Conservation (phyloP, 1,284 basidiomycete species). For the Rhodotorula sp. region DNA sequence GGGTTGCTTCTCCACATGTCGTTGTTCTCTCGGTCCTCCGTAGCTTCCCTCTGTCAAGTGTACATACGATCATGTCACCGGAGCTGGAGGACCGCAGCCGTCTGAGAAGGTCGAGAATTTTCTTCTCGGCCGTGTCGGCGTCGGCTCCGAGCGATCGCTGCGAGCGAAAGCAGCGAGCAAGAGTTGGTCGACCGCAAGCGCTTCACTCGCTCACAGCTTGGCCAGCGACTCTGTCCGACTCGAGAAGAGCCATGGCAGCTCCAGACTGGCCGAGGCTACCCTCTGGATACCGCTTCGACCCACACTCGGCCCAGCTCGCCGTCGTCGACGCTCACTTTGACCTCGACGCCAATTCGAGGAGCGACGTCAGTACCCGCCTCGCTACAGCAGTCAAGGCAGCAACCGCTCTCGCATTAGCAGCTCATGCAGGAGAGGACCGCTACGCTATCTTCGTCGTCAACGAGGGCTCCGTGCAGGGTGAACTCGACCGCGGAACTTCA, state of each 20-base stretch:
- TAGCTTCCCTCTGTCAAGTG: too few species aligned
- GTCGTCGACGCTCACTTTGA: background rate
- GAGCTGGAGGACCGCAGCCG: too few species aligned
- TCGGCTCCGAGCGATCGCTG: too few species aligned
- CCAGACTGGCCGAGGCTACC: constrained; percentile 34
- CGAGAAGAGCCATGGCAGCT: background rate
- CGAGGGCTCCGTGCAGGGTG: constrained; percentile 5
- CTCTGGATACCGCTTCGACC: constrained; percentile 16
- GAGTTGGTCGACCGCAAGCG: too few species aligned
- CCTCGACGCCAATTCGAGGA: background rate
- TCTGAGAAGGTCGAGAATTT: too few species aligned
- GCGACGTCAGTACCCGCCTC: background rate
- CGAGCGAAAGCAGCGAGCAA: too few species aligned
- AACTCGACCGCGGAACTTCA: background rate
- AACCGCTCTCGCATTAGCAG: constrained; percentile 16
- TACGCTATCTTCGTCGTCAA: constrained; percentile 9
- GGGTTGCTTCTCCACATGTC: too few species aligned
- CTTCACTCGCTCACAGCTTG: too few species aligned
- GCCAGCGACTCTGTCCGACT: background rate
- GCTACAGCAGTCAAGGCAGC: constrained; percentile 18
- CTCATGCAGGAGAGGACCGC: constrained; percentile 30
- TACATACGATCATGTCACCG: too few species aligned
- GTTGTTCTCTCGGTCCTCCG: too few species aligned
- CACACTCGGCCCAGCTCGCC: background rate
- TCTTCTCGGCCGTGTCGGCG: too few species aligned